These are phyloP conservation scores for Cutaneotrichosporon dermatis DNA, from an alignment of 1,284 basidiomycete genomes.

Conservation along the genomic window DNA sequence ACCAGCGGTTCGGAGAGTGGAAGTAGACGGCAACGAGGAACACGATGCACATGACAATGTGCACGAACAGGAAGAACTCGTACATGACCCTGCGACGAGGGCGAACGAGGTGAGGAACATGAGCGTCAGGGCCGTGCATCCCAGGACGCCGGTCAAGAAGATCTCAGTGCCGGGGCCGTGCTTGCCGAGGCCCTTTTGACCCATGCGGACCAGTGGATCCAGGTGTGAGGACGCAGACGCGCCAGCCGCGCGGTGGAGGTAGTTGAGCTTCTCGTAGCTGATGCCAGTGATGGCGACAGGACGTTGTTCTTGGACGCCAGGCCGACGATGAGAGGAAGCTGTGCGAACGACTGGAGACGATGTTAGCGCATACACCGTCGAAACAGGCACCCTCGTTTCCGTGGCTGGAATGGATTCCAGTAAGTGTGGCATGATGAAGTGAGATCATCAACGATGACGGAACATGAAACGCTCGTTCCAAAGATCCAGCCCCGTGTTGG, in stretches of 20 bases:
- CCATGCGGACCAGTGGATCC: conserved; percentile 34
- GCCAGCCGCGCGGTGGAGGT: conserved; percentile 38
- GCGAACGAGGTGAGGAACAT: conserved; percentile 50
- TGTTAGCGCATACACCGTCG: background rate
- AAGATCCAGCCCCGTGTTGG: too few relatives aligned
- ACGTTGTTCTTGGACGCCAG: conserved; percentile 64
- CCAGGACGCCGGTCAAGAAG: conserved; percentile 12
- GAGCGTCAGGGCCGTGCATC: conserved; percentile 46
- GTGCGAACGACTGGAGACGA: conserved; percentile 41
- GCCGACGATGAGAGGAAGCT: conserved; percentile 60
- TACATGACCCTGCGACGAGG: conserved; percentile 50
- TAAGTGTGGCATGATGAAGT: background rate
- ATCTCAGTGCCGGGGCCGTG: conserved; percentile 13
- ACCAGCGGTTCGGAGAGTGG: conserved; percentile 13
- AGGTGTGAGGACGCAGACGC: conserved; percentile 31
- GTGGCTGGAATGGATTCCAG: too few relatives aligned
- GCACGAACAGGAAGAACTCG: conserved; percentile 53
- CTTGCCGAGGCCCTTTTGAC: conserved; percentile 16
- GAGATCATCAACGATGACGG: background rate
- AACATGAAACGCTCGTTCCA: too few relatives aligned
- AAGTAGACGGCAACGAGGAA: conserved; percentile 22
- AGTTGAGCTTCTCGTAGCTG: conserved; percentile 56
- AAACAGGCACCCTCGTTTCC: too few relatives aligned
- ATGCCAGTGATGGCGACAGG: conserved; percentile 60
- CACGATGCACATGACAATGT: conserved; percentile 48